Evolutionary conservation across 768 basidiomycete genomes (phyloP), one percentile per base, ranked within the genome.

Genomic region (Phlegmacium glaucopus): DNA sequence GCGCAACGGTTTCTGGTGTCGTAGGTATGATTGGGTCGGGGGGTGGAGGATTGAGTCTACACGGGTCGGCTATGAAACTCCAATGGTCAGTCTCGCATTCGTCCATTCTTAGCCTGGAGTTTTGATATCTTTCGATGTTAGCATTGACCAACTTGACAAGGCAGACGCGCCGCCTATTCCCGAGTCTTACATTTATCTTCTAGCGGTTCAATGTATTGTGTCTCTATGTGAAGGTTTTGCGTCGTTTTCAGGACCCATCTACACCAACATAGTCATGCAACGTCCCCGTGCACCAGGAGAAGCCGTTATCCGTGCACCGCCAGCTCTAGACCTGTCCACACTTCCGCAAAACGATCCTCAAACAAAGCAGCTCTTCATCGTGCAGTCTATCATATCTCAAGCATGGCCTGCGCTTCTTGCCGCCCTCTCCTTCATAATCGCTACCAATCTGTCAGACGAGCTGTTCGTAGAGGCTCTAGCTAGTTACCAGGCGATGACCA

Each of bases 111-210:
- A 4, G 11, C 6, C 11, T 22, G 9, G 30, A 12, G 9, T 10
- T 42, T 51, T 55, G 29, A 49, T 47, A 22, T 32, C 34, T 26
- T 5, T 36, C 27, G 4, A 30, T 43, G 13, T 18, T 57, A 96
- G 94, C 62, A 97, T 99, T 56, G 95, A 99, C 62, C 96, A 98
- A 64, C 80, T 97, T 10, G 95, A 99, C 71, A 99, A 99, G 65
- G 88, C 92, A 0, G 96, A 99, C 56, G 83, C 94, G 0, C 96
- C 96, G 0, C 75, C 82, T 0, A 94, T 97, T 44, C 95, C 96
- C 0, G 96, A 99, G 49, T 77, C 88, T 4, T 97, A 99, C 62
- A 79, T 95, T 52, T 95, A 94, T 61, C 85, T 99, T 7, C 79
- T 99, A 1, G 90, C 84, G 1, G 78, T 96, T 0, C 94, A 97